Evolutionary conservation across 805 yeast species (phyloP).

Genomic region (Nematodospora valgi): DNA sequence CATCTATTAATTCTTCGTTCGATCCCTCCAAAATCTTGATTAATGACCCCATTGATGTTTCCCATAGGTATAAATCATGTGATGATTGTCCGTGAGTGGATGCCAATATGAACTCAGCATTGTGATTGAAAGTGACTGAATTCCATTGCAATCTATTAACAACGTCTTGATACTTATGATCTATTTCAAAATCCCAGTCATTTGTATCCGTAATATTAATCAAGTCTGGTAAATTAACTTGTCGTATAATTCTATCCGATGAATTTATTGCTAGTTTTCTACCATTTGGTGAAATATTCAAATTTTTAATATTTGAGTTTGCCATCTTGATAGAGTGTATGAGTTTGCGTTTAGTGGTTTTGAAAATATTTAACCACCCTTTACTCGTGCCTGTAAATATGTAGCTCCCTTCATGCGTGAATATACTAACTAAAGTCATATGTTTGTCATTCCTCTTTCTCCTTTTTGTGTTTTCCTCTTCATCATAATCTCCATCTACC

Average conservation of each 20-base stretch:
- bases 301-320: constrained; percentile 66
- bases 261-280: constrained; percentile 67
- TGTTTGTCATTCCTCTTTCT: constrained; percentile 28
- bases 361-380: constrained; percentile 65
- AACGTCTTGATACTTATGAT: constrained; percentile 84
- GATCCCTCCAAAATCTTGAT: constrained; percentile 89
- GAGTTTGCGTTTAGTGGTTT: constrained; percentile 21
- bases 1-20: constrained; percentile 79
- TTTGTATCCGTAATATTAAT: constrained; percentile 18
- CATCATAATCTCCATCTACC: constrained; percentile 13
- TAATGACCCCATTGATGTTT: constrained; percentile 81
- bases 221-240: constrained; percentile 48
- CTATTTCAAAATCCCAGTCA: constrained; percentile 56
- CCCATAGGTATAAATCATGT: constrained; percentile 92
- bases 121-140: constrained; percentile 67
- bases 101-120: constrained; percentile 81
- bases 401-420: constrained; percentile 51
- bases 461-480: constrained; percentile 7
- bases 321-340: constrained; percentile 56
- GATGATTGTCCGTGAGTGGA: constrained; percentile 80
- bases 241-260: constrained; percentile 75
- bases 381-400: constrained; percentile 76
- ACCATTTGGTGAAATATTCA: constrained; percentile 56
- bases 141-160: constrained; percentile 90
- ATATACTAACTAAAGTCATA: constrained; percentile 48